A percentile compares a stretch with the other conserved stretches of the same genome.
Conservation (phyloP, 2,329 filamentous ascomycete genomes). For the Pochonia chlamydosporia region DNA sequence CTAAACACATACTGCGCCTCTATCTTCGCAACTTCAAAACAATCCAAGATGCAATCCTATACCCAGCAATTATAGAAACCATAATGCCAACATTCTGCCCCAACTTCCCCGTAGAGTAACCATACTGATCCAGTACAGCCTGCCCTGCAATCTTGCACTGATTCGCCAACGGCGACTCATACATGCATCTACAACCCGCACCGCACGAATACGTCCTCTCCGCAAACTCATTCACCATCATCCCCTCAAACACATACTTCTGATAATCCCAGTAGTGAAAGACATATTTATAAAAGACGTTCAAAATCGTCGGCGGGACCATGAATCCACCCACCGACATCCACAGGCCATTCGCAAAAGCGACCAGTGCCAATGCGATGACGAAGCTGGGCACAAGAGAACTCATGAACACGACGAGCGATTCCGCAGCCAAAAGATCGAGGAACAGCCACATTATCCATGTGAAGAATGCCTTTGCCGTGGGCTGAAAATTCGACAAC, state of each 20-base stretch:
- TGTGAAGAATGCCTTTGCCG: conserved; percentile 61
- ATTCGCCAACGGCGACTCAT: conserved; percentile 44
- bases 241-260: conserved; percentile 79
- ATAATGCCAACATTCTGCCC: conserved; percentile 76
- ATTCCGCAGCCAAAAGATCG: conserved; percentile 75
- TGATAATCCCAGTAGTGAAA: conserved; percentile 90
- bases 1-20: too few species aligned
- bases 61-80: conserved; percentile 65
- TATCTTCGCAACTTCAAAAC: conserved; percentile 38
- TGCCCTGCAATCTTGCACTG: conserved; percentile 66
- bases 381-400: conserved; percentile 75
- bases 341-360: conserved; percentile 85
- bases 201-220: conserved; percentile 49
- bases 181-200: conserved; percentile 62
- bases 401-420: conserved; percentile 71
- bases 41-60: conserved; percentile 51
- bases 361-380: conserved; percentile 69
- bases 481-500: conserved; percentile 69
- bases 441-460: conserved; percentile 84
- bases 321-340: conserved; percentile 83
- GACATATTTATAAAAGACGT: conserved; percentile 80
- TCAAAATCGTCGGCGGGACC: conserved; percentile 65
- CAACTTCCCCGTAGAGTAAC: conserved; percentile 61
- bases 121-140: conserved; percentile 64
- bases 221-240: conserved; percentile 88